These are phyloP conservation scores for Kitagawia praeruptora DNA, from an alignment of 129 eudicot genomes.

Conservation along the genomic window DNA sequence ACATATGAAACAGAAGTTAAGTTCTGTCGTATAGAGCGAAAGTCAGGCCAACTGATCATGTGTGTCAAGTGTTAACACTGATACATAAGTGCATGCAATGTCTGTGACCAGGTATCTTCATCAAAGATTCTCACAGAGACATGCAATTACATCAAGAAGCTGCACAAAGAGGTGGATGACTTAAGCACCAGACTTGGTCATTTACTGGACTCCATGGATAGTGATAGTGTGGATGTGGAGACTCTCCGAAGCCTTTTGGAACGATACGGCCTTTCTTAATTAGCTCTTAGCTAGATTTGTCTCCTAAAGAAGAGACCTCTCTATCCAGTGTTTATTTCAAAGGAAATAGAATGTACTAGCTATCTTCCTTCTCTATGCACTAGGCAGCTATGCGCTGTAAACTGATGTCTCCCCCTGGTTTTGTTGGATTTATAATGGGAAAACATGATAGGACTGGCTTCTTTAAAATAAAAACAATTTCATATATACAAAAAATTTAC, in stretches of 20 bases:
- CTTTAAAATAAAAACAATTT: no score
- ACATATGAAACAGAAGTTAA: no score
- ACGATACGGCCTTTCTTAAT: constrained; percentile 8
- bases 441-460: not conserved
- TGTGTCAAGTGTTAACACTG: not conserved
- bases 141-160: constrained; percentile 49
- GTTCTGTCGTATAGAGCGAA: not conserved
- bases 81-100: not conserved
- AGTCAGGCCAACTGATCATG: not conserved
- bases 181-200: constrained; percentile 36
- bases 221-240: constrained; percentile 32
- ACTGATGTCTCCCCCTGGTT: not conserved
- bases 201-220: constrained; percentile 35
- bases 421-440: not conserved
- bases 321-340: no score
- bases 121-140: constrained; percentile 44
- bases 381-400: not conserved
- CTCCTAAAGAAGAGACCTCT: not conserved
- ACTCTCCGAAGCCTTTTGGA: constrained; percentile 42
- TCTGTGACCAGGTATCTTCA: constrained; percentile 28
- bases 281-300: no score
- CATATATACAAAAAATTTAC: no score
- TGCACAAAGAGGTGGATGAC: constrained; percentile 48
- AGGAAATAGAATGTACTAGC: not conserved
- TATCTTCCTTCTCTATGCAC: not conserved